Evolutionary conservation across 352 stramenopile genomes (phyloP), one percentile per base, ranked within the genome.

Genomic region (Globisporangium cylindrosporum): DNA sequence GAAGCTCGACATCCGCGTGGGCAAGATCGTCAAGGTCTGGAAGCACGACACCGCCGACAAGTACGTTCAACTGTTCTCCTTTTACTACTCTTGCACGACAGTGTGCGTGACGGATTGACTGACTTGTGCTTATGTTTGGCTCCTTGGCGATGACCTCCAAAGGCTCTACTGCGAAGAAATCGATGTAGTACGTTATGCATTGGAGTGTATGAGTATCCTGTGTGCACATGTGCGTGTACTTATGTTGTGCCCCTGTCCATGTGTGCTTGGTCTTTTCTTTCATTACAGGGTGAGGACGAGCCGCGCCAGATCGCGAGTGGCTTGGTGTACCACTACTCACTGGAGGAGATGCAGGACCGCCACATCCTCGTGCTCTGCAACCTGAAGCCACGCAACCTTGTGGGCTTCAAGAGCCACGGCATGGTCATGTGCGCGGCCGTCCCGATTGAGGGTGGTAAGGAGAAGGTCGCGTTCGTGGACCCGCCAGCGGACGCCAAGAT

Each of bases 111-210:
- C 59, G 9, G 15, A 25, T 34, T 68, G 36, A 43, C 49, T 46
- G 9, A 38, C 20, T 20, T 43, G 38, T 46, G 8, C 5, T 22
- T 22, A 18, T 22, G 18, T 51, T 15, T 12, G 15, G 14, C 12
- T 54, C 18, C 34, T 54, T 25, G 54, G 25, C 10, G 34, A 41
- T 64, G 25, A 38, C 24, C 25, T 49, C 15, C 18, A 24, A 57
- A 90, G 82, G 66, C 81, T 98, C 41, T 97, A 95, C 76, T 97
- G 91, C 62, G 92, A 98, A 72, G 82, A 97, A 71, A 97, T 98
- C 38, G 90, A 97, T 69, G 90, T 98, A 61, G 79, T 78, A 74
- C 36, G 72, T 14, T 38, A 22, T 25, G 55, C 18, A 20, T 25
- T 51, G 1, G 25, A 34, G 14, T 49, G n/a, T 67, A 20, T 29